A percentile compares a stretch with the other conserved stretches of the same genome.
Conservation (phyloP, 2,329 filamentous ascomycete species). For the Curvularia spicifera region DNA sequence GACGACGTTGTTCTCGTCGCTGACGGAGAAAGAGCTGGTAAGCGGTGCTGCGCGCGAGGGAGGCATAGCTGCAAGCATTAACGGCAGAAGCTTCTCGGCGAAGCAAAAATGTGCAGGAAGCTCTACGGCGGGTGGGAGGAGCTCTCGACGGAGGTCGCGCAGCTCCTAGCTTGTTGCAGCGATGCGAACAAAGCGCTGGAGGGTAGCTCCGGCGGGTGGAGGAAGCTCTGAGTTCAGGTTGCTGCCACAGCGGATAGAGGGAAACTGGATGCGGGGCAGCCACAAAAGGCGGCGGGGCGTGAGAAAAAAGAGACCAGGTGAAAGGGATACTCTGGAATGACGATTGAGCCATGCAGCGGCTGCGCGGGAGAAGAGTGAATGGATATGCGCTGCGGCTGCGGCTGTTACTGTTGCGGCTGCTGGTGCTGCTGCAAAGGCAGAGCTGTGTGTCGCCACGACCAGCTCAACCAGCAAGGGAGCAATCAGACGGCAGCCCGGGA, state of each 20-base stretch:
- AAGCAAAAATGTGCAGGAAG: constrained; percentile 14
- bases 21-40: constrained; percentile 89
- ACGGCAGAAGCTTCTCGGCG: constrained; percentile 23
- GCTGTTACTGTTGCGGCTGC: neutral
- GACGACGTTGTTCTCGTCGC: constrained; percentile 92
- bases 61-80: constrained; percentile 72
- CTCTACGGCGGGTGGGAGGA: constrained; percentile 3
- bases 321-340: constrained; percentile 10
- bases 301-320: constrained; percentile 10
- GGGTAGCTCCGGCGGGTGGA: constrained; percentile 10
- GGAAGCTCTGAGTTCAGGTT: constrained; percentile 16
- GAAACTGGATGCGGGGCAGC: constrained; percentile 20
- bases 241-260: constrained; percentile 18
- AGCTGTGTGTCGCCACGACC: constrained; percentile 19
- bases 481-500: constrained; percentile 17
- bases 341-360: constrained; percentile 6
- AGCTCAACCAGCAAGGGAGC: constrained; percentile 16
- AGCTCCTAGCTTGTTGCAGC: constrained; percentile 8
- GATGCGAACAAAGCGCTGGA: constrained; percentile 5
- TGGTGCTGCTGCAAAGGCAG: constrained; percentile 6
- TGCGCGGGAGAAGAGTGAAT: constrained; percentile 2
- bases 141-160: constrained; percentile 11
- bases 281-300: constrained; percentile 15
- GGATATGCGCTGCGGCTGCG: constrained; percentile 6
- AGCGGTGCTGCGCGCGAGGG: constrained; percentile 77